Conservation (phyloP, 495 filamentous ascomycete genomes). For the Penicillium mononematosum region DNA sequence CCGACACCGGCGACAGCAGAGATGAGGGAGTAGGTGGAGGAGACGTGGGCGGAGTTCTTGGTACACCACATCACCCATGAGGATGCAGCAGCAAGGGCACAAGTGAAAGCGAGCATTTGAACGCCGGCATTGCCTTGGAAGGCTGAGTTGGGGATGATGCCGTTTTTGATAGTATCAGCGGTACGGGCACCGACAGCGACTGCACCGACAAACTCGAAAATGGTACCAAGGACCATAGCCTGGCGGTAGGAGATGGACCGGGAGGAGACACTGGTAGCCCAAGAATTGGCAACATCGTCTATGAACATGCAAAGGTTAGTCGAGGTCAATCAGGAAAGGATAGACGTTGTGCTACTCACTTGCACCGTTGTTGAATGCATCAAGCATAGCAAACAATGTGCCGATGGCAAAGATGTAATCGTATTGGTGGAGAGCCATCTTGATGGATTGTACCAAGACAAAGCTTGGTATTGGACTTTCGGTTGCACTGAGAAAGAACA, state of each 20-base stretch:
- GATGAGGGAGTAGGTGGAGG: slow-evolving; percentile 63
- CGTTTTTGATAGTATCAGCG: slow-evolving; percentile 59
- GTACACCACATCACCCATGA: slow-evolving; percentile 64
- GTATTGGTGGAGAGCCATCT: slow-evolving; percentile 56
- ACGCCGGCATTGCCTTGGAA: slow-evolving; percentile 55
- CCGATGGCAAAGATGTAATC: slow-evolving; percentile 74
- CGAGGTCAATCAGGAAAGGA: background rate
- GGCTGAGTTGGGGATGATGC: slow-evolving; percentile 51
- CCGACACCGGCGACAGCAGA: slow-evolving; percentile 62
- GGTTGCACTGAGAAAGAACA: slow-evolving; percentile 7
- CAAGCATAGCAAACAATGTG: slow-evolving; percentile 72
- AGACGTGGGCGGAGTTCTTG: slow-evolving; percentile 58
- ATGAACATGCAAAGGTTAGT: background rate
- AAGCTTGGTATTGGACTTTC: slow-evolving; percentile 1
- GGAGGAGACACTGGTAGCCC: slow-evolving; percentile 68
- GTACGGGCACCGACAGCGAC: slow-evolving; percentile 60
- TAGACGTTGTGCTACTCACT: slow-evolving; percentile 41
- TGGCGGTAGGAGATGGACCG: slow-evolving; percentile 64
- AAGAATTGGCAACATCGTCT: slow-evolving; percentile 78
- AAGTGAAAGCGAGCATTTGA: slow-evolving; percentile 61
- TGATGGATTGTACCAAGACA: slow-evolving; percentile 24
- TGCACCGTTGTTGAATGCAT: slow-evolving; percentile 70
- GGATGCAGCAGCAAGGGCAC: slow-evolving; percentile 54
- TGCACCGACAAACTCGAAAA: slow-evolving; percentile 63
- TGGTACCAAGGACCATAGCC: slow-evolving; percentile 64